A percentile compares a stretch with the other conserved stretches of the same genome.
phyloP scores from a whole-genome alignment of 2,329 filamentous ascomycete genomes.

The Epicoccum nigrum region DNA sequence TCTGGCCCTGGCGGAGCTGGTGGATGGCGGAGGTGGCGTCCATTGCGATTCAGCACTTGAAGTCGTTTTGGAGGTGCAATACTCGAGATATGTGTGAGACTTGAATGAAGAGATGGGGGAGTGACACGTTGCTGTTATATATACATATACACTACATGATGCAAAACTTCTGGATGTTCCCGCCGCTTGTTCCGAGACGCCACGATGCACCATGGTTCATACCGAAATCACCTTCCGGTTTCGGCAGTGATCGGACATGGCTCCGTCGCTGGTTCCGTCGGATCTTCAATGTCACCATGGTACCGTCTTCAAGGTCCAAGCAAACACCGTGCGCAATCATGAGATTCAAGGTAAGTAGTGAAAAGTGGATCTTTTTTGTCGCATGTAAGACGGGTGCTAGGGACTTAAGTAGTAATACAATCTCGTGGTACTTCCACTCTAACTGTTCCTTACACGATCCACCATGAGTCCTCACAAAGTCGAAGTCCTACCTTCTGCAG shows the following conservation, averaged over 20 bases:
- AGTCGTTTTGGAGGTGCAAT: conserved; percentile 1
- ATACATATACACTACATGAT: conserved; percentile 25
- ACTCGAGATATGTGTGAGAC: background rate
- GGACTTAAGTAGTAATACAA: conserved; percentile 18
- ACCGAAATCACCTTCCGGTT: conserved; percentile 27
- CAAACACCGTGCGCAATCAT: conserved; percentile 15
- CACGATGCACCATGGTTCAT: too few species aligned
- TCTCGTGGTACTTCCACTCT: background rate
- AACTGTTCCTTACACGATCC: conserved; percentile 1
- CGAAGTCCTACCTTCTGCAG: conserved; percentile 29
- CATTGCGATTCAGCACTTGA: conserved; percentile 26
- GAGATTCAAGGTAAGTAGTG: conserved; percentile 8
- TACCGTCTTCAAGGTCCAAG: too few species aligned
- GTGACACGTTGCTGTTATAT: conserved; percentile 14
- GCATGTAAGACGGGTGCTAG: conserved; percentile 28
- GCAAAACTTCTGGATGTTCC: conserved; percentile 13
- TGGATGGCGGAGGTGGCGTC: conserved; percentile 30
- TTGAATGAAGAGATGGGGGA: conserved; percentile 1
- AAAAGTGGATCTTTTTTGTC: conserved; percentile 12
- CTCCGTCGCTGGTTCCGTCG: too few species aligned
- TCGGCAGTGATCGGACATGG: too few species aligned
- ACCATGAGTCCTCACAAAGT: conserved; percentile 40
- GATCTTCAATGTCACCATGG: too few species aligned
- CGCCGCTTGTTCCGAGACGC: too few species aligned
- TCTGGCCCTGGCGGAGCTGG: conserved; percentile 38